Conservation (phyloP, 2,329 filamentous ascomycete species). For the Diaporthe caulivora region DNA sequence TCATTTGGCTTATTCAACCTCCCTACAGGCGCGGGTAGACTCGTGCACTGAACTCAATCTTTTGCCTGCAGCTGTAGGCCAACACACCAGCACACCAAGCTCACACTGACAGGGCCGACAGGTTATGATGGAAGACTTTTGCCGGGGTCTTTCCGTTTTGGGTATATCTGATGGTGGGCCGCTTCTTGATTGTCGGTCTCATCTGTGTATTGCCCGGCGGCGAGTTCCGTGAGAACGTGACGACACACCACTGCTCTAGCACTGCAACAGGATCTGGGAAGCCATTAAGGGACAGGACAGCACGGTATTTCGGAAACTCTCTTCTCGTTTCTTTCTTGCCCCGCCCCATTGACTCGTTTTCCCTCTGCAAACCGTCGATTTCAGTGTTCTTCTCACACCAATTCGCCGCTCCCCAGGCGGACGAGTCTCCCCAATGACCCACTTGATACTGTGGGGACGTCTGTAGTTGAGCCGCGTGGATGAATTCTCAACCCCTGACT, state of each 20-base stretch:
- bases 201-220: background rate
- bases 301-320: background rate
- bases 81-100: background rate
- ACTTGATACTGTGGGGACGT: slow-evolving; percentile 9
- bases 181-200: background rate
- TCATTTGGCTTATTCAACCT: background rate
- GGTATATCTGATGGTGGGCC: background rate
- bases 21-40: background rate
- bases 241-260: background rate
- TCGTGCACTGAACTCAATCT: too few relatives aligned
- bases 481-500: slow-evolving; percentile 8
- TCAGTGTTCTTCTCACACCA: background rate
- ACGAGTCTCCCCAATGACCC: background rate
- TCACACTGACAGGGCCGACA: background rate
- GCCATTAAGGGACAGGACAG: background rate
- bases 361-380: background rate
- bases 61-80: background rate
- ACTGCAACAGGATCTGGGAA: background rate
- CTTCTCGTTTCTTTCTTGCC: background rate
- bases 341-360: too few relatives aligned
- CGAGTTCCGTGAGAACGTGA: background rate
- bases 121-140: background rate
- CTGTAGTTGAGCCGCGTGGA: slow-evolving; percentile 15
- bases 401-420: background rate
- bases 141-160: background rate